Evolutionary conservation across 2,329 filamentous ascomycete species (phyloP).

Genomic region (Colletotrichum euphorbiae): DNA sequence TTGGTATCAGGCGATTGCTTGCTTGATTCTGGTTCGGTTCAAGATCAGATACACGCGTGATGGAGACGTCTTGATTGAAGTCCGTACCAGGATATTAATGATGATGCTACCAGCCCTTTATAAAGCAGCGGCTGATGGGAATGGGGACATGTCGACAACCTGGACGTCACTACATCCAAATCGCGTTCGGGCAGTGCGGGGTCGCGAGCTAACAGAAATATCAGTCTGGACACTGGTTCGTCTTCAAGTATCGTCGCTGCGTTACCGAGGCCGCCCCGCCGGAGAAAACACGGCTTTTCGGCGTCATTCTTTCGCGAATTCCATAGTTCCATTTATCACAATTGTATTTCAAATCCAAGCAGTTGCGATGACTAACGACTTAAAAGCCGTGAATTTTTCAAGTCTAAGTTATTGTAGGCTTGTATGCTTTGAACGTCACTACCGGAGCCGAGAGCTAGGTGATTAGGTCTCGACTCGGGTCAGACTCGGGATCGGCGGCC

Average conservation of each 20-base stretch:
- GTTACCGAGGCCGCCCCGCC: conserved; percentile 25
- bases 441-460: conserved; percentile 1
- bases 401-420: not conserved
- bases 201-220: conserved; percentile 33
- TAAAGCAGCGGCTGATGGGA: not conserved
- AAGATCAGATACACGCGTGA: not conserved
- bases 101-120: not conserved
- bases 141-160: conserved; percentile 4
- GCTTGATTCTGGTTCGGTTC: not conserved
- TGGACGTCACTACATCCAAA: conserved; percentile 32
- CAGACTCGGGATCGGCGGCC: conserved; percentile 1
- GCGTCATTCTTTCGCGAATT: conserved; percentile 1
- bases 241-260: not conserved
- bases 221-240: conserved; percentile 24
- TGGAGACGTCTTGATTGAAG: not conserved
- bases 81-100: not conserved
- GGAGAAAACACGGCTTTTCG: conserved; percentile 39
- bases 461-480: not conserved
- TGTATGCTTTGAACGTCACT: not conserved
- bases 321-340: not conserved
- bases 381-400: not conserved
- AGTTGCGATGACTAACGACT: conserved; percentile 15
- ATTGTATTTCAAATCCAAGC: not conserved
- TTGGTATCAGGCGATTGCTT: no score
- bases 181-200: conserved; percentile 23